Evolutionary conservation across 192 early-diverging fungal genomes (phyloP).

Genomic region (Funneliformis geosporum): DNA sequence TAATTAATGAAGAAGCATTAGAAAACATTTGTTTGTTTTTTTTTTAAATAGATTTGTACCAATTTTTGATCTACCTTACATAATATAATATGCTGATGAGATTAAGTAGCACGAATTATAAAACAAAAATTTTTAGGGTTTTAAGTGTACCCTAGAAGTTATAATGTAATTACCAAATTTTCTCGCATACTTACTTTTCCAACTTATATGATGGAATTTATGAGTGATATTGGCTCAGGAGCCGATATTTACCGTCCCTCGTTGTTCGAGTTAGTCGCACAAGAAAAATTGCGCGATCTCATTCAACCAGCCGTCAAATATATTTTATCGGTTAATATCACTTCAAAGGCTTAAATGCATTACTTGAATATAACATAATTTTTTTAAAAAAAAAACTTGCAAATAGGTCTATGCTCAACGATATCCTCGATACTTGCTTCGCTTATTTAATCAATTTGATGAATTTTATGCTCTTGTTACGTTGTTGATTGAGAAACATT

Average conservation of each 20-base stretch:
- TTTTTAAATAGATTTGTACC: too few relatives aligned
- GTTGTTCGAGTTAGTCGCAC: conserved; percentile 87
- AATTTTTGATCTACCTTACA: too few relatives aligned
- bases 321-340: conserved; percentile 66
- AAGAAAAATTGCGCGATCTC: conserved; percentile 79
- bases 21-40: neutral
- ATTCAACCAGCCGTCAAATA: conserved; percentile 85
- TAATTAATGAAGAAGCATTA: neutral
- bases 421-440: conserved; percentile 79
- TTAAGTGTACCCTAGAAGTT: too few relatives aligned
- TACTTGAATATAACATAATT: neutral
- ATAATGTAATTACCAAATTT: too few relatives aligned
- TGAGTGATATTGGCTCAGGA: conserved; percentile 74
- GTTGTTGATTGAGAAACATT: conserved; percentile 80
- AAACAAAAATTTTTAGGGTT: too few relatives aligned
- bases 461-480: conserved; percentile 79
- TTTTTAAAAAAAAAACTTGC: neutral
- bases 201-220: conserved; percentile 71
- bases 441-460: conserved; percentile 78
- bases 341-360: neutral
- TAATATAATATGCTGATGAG: too few relatives aligned
- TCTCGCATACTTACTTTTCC: neutral
- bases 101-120: too few relatives aligned
- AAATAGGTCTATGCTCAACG: conserved; percentile 79
- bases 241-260: conserved; percentile 80